Evolutionary conservation across 1,139 yeast genomes (phyloP), one percentile per base, ranked within the genome.

Genomic region (Debaryomyces nepalensis): DNA sequence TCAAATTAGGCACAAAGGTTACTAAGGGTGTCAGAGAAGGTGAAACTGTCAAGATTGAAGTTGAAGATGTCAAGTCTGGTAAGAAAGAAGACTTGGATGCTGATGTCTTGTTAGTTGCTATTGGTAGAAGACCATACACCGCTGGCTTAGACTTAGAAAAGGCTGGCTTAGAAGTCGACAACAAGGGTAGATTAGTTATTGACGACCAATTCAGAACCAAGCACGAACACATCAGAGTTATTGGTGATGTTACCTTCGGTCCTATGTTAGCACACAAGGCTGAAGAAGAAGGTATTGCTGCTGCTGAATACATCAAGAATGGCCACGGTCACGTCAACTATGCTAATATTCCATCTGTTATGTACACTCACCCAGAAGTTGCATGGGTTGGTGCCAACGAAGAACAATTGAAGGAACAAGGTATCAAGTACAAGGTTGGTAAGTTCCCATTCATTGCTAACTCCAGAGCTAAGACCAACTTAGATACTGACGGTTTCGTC

Each of bases 211-310:
- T 81, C 81, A 86, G 88, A 73, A 87, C 99, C 56, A 91, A 87
- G 71, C 82, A 77, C 70, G 86, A 90, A 48, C 96, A 95, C 73
- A 91, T 95, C 63, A 88, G 96, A 70, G 96, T 90, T 58, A 89
- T 93, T 69, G 99, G 99, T 68, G 99, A 95, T 65, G 97, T 85
- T 47, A 95, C 99, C 36, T 93, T 88, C 58, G 99, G 99, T 58
- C 95, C 97, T 58, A 95, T 95, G 99, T 82, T 95, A 73, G 99
- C 99, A 51, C 99, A 95, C 81, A 95, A 95, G 79, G 99, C 99
- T 49, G 99, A 95, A 77, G 99, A 95, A 70, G 99, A 95, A 78
- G 99, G 97, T 70, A 85, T 95, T 59, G 99, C 99, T 46, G 99
- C 97, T 51, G 98, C 81, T 50, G 99, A 95, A 74, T 87, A 81